Percentiles rank a stretch among this genome's conserved stretches.
Evolutionary conservation across 1,284 basidiomycete species (phyloP).

Genomic region (Leccinum subspadiceum): DNA sequence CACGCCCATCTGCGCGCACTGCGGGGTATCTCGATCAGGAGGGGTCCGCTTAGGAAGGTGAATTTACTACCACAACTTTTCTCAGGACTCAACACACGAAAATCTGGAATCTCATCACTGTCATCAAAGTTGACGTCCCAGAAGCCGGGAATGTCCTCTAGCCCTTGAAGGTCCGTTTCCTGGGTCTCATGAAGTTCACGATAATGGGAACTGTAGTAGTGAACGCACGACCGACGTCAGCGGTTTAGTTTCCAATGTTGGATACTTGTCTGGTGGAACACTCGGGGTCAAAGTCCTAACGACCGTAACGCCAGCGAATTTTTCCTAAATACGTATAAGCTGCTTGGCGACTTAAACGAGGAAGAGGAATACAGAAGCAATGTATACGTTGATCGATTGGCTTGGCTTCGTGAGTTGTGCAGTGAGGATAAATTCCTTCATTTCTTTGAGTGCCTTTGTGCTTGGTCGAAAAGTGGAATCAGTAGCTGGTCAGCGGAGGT

Average conservation of each 20-base stretch:
- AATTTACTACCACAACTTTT: constrained; percentile 13
- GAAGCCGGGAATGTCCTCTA: constrained; percentile 64
- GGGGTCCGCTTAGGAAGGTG: not conserved
- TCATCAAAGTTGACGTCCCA: constrained; percentile 55
- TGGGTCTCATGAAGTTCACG: constrained; percentile 28
- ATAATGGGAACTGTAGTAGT: not conserved
- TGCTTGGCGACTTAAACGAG: not conserved
- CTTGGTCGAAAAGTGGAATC: constrained; percentile 37
- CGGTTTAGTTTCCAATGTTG: constrained; percentile 69
- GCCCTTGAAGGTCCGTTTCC: constrained; percentile 61
- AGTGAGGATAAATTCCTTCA: constrained; percentile 57
- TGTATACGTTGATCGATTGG: constrained; percentile 60
- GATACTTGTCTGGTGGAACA: constrained; percentile 54
- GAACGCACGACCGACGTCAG: constrained; percentile 49
- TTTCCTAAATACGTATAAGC: constrained; percentile 52
- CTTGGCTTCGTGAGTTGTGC: constrained; percentile 69
- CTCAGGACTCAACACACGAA: constrained; percentile 5
- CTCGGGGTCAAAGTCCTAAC: constrained; percentile 55
- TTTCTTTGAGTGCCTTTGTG: constrained; percentile 58
- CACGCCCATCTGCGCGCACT: constrained; percentile 3
- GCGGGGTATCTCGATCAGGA: not conserved
- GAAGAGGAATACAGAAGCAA: constrained; percentile 53
- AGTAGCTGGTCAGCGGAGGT: constrained; percentile 8
- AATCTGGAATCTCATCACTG: constrained; percentile 13
- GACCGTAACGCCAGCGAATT: constrained; percentile 59